Conservation (phyloP, 441 rosid genomes). For the Pelargonium cotyledonis region DNA sequence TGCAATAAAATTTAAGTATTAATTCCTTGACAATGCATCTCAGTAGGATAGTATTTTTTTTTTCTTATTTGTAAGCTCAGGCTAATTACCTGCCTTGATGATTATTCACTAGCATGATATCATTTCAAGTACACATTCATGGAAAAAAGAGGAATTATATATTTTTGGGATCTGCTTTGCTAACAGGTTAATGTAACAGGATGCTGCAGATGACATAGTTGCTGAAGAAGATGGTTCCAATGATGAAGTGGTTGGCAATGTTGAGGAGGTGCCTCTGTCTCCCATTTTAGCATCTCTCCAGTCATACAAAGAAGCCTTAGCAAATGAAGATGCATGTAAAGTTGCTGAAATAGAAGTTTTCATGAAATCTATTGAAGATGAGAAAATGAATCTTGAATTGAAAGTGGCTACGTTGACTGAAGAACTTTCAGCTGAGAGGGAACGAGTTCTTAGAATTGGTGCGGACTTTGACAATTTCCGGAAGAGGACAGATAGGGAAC, state of each 20-base stretch:
- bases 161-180: slow-evolving; percentile 5
- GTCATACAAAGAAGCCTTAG: slow-evolving; percentile 67
- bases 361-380: slow-evolving; percentile 65
- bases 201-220: slow-evolving; percentile 44
- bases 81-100: neutral
- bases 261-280: slow-evolving; percentile 45
- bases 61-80: neutral
- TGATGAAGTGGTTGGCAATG: slow-evolving; percentile 30
- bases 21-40: neutral
- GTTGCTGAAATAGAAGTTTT: slow-evolving; percentile 58
- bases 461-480: slow-evolving; percentile 96
- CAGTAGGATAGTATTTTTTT: neutral
- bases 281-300: slow-evolving; percentile 36
- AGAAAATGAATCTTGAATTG: slow-evolving; percentile 46
- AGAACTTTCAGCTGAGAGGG: slow-evolving; percentile 58
- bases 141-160: neutral
- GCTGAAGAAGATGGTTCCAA: slow-evolving; percentile 33
- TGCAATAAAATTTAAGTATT: neutral
- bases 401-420: slow-evolving; percentile 51
- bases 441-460: slow-evolving; percentile 69
- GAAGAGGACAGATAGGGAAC: slow-evolving; percentile 82
- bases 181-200: slow-evolving; percentile 45
- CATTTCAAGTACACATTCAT: neutral
- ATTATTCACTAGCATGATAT: neutral
- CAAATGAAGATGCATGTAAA: slow-evolving; percentile 47